Evolutionary conservation across 2,329 filamentous ascomycete species (phyloP).

Genomic region (Paracamarosporium sp.): DNA sequence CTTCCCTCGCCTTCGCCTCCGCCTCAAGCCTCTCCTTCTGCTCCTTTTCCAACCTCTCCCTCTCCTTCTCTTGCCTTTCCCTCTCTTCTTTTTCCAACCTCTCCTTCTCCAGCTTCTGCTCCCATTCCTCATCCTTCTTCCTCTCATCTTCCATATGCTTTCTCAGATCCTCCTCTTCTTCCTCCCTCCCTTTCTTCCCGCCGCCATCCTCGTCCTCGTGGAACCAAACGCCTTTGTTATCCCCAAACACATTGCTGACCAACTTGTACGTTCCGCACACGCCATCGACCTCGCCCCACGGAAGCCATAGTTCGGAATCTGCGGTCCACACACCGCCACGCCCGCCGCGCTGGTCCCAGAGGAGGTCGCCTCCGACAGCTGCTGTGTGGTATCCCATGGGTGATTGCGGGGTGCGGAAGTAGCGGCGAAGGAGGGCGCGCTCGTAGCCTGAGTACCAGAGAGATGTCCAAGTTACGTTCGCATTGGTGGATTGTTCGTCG

Average conservation of each 20-base stretch:
- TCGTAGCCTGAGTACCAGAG: constrained; percentile 59
- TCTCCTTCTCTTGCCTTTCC: constrained; percentile 18
- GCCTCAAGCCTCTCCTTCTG: constrained; percentile 8
- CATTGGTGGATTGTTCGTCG: constrained; percentile 32
- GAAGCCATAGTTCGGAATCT: constrained; percentile 54
- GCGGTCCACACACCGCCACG: constrained; percentile 63
- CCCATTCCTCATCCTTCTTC: constrained; percentile 18
- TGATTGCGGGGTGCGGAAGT: constrained; percentile 54
- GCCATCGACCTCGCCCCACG: constrained; percentile 54
- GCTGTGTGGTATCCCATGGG: constrained; percentile 52
- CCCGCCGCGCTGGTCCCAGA: constrained; percentile 59
- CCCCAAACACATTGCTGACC: constrained; percentile 55
- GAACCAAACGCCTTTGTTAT: constrained; percentile 52
- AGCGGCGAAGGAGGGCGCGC: constrained; percentile 58
- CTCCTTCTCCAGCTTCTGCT: constrained; percentile 29
- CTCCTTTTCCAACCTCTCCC: constrained; percentile 10
- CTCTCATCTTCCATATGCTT: constrained; percentile 18
- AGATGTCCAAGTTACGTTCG: constrained; percentile 48
- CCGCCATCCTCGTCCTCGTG: constrained; percentile 32
- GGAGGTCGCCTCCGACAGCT: constrained; percentile 54
- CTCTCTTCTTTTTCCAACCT: constrained; percentile 12
- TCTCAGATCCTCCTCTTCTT: constrained; percentile 20
- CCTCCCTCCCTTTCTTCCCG: constrained; percentile 17
- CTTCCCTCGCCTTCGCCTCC: constrained; percentile 11
- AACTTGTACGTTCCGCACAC: constrained; percentile 43